Evolutionary conservation across 371 early-diverging fungal species (phyloP).

Genomic region (Vavraia culicis): DNA sequence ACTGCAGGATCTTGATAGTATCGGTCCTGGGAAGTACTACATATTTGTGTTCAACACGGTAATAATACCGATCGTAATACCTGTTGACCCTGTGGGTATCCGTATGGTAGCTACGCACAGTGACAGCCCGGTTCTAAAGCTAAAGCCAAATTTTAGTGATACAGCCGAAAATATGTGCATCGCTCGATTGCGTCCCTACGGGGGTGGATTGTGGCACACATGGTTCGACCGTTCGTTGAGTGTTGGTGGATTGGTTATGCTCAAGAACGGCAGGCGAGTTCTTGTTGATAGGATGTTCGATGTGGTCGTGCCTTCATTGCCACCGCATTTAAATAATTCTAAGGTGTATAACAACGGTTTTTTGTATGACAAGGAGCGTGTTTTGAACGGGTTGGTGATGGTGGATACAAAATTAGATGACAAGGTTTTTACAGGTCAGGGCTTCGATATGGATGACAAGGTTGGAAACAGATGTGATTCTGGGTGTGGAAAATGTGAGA

Average conservation of each 20-base stretch:
- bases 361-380: conserved; percentile 72
- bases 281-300: conserved; percentile 48
- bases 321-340: conserved; percentile 68
- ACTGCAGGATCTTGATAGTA: no score
- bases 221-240: conserved; percentile 89
- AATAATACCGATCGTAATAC: conserved; percentile 66
- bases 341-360: conserved; percentile 53
- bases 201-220: conserved; percentile 69
- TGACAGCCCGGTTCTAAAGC: conserved; percentile 79
- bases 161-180: conserved; percentile 57
- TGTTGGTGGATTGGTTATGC: conserved; percentile 74
- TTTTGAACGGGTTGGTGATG: conserved; percentile 61
- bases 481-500: no score
- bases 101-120: conserved; percentile 75
- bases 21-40: conserved; percentile 47
- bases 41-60: conserved; percentile 71
- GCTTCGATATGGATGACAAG: no score
- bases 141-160: conserved; percentile 67
- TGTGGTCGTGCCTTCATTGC: conserved; percentile 71
- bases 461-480: no score
- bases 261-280: not conserved
- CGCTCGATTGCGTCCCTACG: conserved; percentile 57
- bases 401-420: not conserved
- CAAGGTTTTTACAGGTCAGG: not conserved
- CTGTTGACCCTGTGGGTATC: conserved; percentile 57